Evolutionary conservation across 164 flowering plant species (phyloP).

Genomic region (Buxus sempervirens): DNA sequence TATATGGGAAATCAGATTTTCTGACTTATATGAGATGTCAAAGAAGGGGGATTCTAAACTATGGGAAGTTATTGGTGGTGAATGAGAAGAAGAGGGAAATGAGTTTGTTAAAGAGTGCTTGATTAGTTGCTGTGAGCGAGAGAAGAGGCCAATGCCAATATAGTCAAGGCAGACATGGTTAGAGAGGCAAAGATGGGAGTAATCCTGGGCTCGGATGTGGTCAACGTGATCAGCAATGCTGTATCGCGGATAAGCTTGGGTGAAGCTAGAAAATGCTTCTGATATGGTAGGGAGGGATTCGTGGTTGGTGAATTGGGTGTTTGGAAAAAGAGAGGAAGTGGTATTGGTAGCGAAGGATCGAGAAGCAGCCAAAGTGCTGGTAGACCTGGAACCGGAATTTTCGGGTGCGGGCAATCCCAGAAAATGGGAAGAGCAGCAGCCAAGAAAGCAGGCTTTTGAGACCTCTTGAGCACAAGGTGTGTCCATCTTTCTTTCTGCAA

Average conservation of each 20-base stretch:
- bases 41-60: constrained; percentile 50
- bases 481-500: constrained; percentile 30
- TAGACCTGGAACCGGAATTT: constrained; percentile 14
- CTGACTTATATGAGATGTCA: constrained; percentile 52
- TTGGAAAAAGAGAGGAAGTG: constrained; percentile 56
- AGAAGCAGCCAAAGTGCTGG: constrained; percentile 33
- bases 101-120: constrained; percentile 20
- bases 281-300: constrained; percentile 72
- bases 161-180: constrained; percentile 83
- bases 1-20: constrained; percentile 55
- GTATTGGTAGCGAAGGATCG: constrained; percentile 51
- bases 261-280: constrained; percentile 55
- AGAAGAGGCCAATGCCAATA: constrained; percentile 75
- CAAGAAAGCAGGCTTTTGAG: constrained; percentile 41
- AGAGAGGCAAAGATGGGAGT: constrained; percentile 55
- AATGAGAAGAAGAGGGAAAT: constrained; percentile 21
- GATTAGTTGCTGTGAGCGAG: constrained; percentile 52
- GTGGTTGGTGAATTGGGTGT: constrained; percentile 65
- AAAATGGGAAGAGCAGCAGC: constrained; percentile 54
- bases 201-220: constrained; percentile 59
- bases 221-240: constrained; percentile 50
- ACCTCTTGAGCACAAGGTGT: constrained; percentile 46
- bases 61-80: constrained; percentile 20
- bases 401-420: constrained; percentile 27
- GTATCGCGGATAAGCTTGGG: constrained; percentile 55